Base-by-base conservation (phyloP, 257 asterid species). In the Nicotiana benthamiana region DNA sequence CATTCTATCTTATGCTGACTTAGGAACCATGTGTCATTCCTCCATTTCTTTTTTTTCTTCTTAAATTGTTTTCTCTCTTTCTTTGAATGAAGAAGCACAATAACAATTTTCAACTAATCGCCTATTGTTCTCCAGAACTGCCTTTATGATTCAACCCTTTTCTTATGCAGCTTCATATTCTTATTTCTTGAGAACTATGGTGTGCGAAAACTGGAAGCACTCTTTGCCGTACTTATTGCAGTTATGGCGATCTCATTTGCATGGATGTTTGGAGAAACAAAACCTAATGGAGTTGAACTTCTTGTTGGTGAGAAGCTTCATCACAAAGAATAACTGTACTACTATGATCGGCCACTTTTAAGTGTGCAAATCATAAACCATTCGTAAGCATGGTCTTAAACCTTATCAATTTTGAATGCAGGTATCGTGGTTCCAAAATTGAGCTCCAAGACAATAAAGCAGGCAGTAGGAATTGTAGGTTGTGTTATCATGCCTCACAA, bases 401-500 rank as follows among this genome's bases (percentile, higher is more conserved):
- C 60, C 22, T 46, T 20, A 46, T 15, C 34, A 40, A 79, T 67
- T 75, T 36, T 78, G 2, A 56, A 32, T 86, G 67, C 64, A 92
- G 97, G 97, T 75, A 83, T 92, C 26, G 53, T 93, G 87, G 88
- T 93, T 84, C 97, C 97, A 28, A 93, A 86, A 80, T 91, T 93
- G 24, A 90, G 92, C 85, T 93, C 94, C 24, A 88, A 79, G 30
- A 93, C 97, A n/a, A 86, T 93, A 67, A 84, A 89, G 79, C 96
- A 93, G 67, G 96, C 96, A 28, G 96, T 93, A 0, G 97, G 97
- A 59, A 94, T 93, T 18, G 96, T 93, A 85, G 97, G 97, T 36
- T 91, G 97, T 83, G 86, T 90, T 48, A 90, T 93, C 86, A 93
- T 93, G 97, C 97, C 97, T 2, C 97, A 93, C 89, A 93, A 93